Conservation (phyloP, 2,329 filamentous ascomycete genomes). For the Lachnellula arida region DNA sequence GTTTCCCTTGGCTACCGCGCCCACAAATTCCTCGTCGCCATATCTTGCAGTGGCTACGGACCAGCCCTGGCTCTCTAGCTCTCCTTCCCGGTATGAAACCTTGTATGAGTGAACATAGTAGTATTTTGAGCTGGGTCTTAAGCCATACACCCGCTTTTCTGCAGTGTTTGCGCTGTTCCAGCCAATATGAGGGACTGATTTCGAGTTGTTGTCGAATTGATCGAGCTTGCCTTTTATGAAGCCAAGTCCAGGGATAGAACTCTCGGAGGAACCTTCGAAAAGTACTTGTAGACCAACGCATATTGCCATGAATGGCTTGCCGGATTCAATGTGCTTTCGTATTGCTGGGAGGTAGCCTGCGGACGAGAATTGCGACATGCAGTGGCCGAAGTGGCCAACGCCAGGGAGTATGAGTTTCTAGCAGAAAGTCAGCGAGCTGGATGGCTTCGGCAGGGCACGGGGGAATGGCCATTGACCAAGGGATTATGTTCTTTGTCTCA, state of each 20-base stretch:
- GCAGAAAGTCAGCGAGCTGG: constrained; percentile 3
- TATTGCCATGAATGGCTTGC: constrained; percentile 98
- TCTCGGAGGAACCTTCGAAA: constrained; percentile 81
- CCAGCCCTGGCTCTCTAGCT: constrained; percentile 81
- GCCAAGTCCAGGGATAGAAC: constrained; percentile 68
- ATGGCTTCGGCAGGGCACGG: not conserved
- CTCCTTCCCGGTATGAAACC: constrained; percentile 65
- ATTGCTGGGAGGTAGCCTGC: constrained; percentile 84
- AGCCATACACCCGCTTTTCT: constrained; percentile 65
- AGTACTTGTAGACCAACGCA: constrained; percentile 92
- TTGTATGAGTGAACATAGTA: constrained; percentile 99
- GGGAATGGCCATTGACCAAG: not conserved
- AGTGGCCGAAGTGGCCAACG: constrained; percentile 97
- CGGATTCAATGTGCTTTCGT: constrained; percentile 72
- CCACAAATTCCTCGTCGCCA: constrained; percentile 83
- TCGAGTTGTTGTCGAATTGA: constrained; percentile 71
- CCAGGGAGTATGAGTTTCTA: constrained; percentile 93
- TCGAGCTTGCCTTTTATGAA: constrained; percentile 66
- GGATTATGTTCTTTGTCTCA: not conserved
- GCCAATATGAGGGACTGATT: constrained; percentile 97
- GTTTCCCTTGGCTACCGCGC: constrained; percentile 80
- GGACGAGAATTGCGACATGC: constrained; percentile 74
- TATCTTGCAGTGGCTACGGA: constrained; percentile 87
- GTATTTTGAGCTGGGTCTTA: constrained; percentile 83
- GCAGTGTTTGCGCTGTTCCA: constrained; percentile 85